Conservation (phyloP, 495 filamentous ascomycete species). For the Podospora didyma region DNA sequence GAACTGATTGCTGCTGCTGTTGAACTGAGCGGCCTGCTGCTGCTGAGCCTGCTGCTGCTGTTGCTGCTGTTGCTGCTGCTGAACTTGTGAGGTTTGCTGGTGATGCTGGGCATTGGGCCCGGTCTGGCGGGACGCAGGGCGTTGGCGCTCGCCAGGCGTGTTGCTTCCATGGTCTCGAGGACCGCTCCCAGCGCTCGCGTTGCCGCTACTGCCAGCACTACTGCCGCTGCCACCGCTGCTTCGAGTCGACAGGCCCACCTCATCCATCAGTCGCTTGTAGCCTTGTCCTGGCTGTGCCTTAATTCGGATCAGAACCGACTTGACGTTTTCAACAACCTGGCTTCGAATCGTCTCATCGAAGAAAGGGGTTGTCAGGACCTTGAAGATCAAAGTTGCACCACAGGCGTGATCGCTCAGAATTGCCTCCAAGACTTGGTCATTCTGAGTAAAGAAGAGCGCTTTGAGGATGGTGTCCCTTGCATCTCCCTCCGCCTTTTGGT, state of each 20-base stretch:
- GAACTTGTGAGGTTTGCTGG: conserved; percentile 20
- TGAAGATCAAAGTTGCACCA: conserved; percentile 94
- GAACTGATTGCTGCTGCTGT: conserved; percentile 28
- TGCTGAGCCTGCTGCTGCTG: conserved; percentile 24
- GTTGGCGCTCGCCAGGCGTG: conserved; percentile 35
- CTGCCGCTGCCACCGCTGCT: conserved; percentile 24
- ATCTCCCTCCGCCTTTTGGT: conserved; percentile 91
- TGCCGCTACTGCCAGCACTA: conserved; percentile 8
- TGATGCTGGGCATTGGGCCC: conserved; percentile 35
- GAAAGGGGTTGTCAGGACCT: conserved; percentile 95
- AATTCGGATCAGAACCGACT: conserved; percentile 79
- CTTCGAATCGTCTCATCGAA: conserved; percentile 87
- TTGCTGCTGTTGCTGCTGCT: conserved; percentile 18
- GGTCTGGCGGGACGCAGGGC: conserved; percentile 53
- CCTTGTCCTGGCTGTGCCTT: conserved; percentile 93
- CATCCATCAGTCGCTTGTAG: conserved; percentile 98
- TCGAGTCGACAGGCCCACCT: conserved; percentile 76
- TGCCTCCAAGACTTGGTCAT: conserved; percentile 82
- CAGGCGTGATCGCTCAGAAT: conserved; percentile 89
- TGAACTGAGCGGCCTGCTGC: conserved; percentile 28
- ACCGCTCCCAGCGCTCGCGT: conserved; percentile 25
- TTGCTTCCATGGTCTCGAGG: conserved; percentile 46
- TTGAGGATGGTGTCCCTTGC: conserved; percentile 89
- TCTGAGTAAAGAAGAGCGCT: conserved; percentile 89
- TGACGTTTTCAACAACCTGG: conserved; percentile 86